Conservation (phyloP, 352 stramenopile genomes). For the Globisporangium radiosum region DNA sequence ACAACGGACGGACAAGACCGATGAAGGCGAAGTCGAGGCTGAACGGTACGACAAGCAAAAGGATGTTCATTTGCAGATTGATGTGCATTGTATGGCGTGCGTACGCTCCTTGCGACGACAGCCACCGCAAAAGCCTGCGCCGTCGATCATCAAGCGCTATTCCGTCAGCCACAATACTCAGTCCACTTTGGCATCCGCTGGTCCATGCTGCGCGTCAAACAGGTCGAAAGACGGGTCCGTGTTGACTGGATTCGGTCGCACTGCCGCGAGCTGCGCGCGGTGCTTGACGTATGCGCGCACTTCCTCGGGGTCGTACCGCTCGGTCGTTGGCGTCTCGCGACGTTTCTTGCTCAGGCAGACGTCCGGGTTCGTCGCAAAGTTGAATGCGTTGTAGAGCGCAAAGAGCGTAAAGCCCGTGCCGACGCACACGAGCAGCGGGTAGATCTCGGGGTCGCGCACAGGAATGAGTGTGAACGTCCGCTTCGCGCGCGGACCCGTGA, state of each 20-base stretch:
- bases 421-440: slow-evolving; percentile 27
- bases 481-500: slow-evolving; percentile 14
- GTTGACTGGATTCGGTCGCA: slow-evolving; percentile 8
- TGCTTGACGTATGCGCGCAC: slow-evolving; percentile 19
- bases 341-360: slow-evolving; percentile 22
- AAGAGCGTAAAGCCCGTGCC: slow-evolving; percentile 18
- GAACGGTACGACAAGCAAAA: too few relatives aligned
- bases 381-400: slow-evolving; percentile 22
- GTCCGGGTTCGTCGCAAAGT: slow-evolving; percentile 26
- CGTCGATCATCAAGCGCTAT: too few relatives aligned
- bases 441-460: slow-evolving; percentile 32
- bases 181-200: too few relatives aligned
- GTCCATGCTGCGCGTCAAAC: slow-evolving; percentile 3
- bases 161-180: too few relatives aligned
- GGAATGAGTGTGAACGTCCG: slow-evolving; percentile 20
- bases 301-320: slow-evolving; percentile 23
- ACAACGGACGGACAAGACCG: too few relatives aligned
- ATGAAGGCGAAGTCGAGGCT: too few relatives aligned
- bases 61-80: too few relatives aligned
- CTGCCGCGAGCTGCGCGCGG: slow-evolving; percentile 14
- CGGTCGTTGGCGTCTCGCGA: slow-evolving; percentile 23
- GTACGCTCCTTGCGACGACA: too few relatives aligned
- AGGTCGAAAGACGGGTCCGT: slow-evolving; percentile 6
- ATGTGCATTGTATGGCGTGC: too few relatives aligned
- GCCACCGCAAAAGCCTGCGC: too few relatives aligned